Conservation (phyloP, 2,329 filamentous ascomycete genomes). For the Elsinoe australis region DNA sequence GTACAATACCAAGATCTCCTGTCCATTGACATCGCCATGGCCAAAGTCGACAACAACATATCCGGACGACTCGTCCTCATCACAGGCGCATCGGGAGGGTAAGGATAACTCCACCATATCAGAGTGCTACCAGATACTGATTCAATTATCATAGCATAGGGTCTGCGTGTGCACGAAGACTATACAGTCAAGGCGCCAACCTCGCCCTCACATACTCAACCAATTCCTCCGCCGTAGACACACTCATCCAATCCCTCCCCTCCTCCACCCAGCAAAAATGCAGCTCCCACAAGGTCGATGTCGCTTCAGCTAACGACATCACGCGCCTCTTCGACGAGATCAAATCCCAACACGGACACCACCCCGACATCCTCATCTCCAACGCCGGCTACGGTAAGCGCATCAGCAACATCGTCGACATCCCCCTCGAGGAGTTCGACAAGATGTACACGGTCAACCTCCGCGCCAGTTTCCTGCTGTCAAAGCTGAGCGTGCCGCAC, state of each 20-base stretch:
- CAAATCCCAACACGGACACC: conserved; percentile 43
- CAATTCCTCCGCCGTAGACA: conserved; percentile 40
- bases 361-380: conserved; percentile 56
- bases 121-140: background rate
- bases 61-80: conserved; percentile 49
- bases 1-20: too few species aligned
- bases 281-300: conserved; percentile 51
- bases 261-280: conserved; percentile 33
- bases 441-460: conserved; percentile 56
- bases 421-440: conserved; percentile 57
- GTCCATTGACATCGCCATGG: too few species aligned
- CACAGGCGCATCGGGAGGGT: conserved; percentile 55
- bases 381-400: conserved; percentile 61
- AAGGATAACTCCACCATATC: conserved; percentile 21
- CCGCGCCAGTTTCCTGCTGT: conserved; percentile 54
- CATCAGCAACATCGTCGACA: conserved; percentile 50
- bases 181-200: conserved; percentile 45
- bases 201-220: conserved; percentile 53
- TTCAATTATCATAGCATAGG: conserved; percentile 43
- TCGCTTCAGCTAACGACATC: conserved; percentile 47
- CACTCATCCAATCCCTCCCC: conserved; percentile 38
- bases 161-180: conserved; percentile 48
- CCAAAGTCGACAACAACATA: conserved; percentile 31
- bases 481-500: conserved; percentile 52
- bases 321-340: conserved; percentile 49